Evolutionary conservation across 2,329 filamentous ascomycete genomes (phyloP), one percentile per base, ranked within the genome.

Genomic region (Ophiostoma piceae): DNA sequence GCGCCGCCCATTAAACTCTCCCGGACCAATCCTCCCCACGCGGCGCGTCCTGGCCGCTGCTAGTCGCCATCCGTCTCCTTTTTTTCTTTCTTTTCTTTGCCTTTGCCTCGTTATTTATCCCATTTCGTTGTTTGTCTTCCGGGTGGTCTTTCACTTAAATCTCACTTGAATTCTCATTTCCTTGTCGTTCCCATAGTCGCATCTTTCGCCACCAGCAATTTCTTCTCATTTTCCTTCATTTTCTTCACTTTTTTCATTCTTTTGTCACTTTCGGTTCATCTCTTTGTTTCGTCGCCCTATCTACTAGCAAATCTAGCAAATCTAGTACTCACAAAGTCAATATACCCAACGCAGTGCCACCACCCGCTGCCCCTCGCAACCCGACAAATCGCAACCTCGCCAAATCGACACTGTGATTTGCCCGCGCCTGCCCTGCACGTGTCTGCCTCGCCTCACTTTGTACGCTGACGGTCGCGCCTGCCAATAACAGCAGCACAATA

Each of bases 31-130:
- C 22, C 22, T 22, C 67, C 39, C 29, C 66, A 51, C 70, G 70
- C 71, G 71, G 70, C 71, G 71, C 71, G 71, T 69, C 32, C 60
- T 62, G 29, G 29, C 22, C 57, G 57, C 57, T 62, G 29, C 3
- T 32, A 64, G 60, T 37, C 57, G 57, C 12, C 60, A 64, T 64
- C 32, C 19, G 32, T 35, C 60, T 37, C 29, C 29, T n/a, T 64
- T 64, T 57, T 64, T 26, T 60, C 37, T 19, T 12, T 16, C 54
- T 26, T 54, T 67, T 57, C 32, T 66, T 60, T 35, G 32, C 29
- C 32, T 35, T 29, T 29, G 26, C 57, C n/a, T 57, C 22, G 9
- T 7, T 57, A 57, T 57, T 22, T 57, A 19, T 29, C 51, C 22
- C n/a, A 57, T 57, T n/a, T 47, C 12, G 39, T 14, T 41, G 12